Base-by-base conservation (phyloP, 495 filamentous ascomycete genomes). In the Aspergillus sclerotioniger region DNA sequence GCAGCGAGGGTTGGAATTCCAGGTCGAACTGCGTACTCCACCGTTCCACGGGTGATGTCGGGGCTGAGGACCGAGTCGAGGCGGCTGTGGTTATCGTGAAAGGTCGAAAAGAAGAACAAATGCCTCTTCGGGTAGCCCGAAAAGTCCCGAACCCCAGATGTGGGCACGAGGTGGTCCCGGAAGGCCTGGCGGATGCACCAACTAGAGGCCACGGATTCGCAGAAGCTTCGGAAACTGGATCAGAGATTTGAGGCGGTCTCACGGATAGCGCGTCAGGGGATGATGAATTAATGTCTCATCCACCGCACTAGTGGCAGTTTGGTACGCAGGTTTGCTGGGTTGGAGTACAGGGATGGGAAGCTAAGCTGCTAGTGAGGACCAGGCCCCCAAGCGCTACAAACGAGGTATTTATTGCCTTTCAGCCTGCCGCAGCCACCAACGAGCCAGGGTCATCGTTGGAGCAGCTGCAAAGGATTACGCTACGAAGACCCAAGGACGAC, bases 11-110 rank as follows among this genome's bases (percentile, higher is more conserved):
- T 71, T 67, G 47, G 28, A 50, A 16, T n/a, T 50, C 31, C n/a
- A 31, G 21, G n/a, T 28, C 31, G 31, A 63, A 59, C 61, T 63
- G 28, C 56, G 55, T 41, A 71, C 74, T 75, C 74, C 74, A 77
- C 74, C 71, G 74, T 73, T 71, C 55, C 67, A 71, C 74, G 74
- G 74, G 65, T 72, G 71, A 75, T 74, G 71, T 77, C 74, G 74
- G 74, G 68, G 69, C 51, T 19, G 45, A 57, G 62, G 68, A 67
- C 68, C 67, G 74, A 72, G 71, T 65, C 69, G 71, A 73, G 61
- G 68, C 62, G 67, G 60, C 57, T 60, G 60, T 60, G 70, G 70
- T 64, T 62, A 61, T 67, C 66, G 69, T 70, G 59, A 60, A 63
- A 56, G 62, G 59, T 58, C 47, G 25, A 31, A 28, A 32, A 19